These are phyloP conservation scores for Aspergillus fumigatiaffinis DNA, from an alignment of 2,329 filamentous ascomycete species.

Conservation along the genomic window DNA sequence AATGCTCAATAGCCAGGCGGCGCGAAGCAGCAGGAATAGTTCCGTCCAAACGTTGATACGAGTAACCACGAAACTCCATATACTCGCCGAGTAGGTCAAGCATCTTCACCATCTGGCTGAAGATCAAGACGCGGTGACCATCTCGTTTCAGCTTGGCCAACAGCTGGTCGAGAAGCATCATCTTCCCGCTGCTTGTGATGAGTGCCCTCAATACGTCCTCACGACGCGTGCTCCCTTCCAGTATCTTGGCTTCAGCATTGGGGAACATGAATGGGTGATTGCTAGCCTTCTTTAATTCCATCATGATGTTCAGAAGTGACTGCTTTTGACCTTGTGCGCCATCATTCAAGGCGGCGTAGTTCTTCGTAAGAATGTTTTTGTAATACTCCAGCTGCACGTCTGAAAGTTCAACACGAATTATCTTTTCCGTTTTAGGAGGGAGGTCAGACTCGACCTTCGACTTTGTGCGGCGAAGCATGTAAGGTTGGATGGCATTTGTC, in stretches of 20 bases:
- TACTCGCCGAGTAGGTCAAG: constrained; percentile 95
- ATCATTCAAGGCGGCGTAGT: constrained; percentile 90
- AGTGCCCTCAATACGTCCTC: constrained; percentile 90
- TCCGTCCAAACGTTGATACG: constrained; percentile 91
- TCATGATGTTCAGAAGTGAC: constrained; percentile 95
- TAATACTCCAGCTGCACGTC: constrained; percentile 98
- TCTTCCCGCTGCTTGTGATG: constrained; percentile 96
- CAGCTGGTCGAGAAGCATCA: constrained; percentile 98
- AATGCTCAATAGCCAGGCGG: constrained; percentile 94
- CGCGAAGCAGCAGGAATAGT: constrained; percentile 86
- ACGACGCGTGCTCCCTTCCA: constrained; percentile 73
- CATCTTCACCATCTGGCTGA: constrained; percentile 99
- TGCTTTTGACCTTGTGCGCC: constrained; percentile 89
- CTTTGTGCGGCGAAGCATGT: constrained; percentile 92
- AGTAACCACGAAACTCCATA: constrained; percentile 84
- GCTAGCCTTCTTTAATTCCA: constrained; percentile 98
- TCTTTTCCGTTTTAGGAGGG: constrained; percentile 96
- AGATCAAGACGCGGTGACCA: constrained; percentile 92
- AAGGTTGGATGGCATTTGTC: constrained; percentile 83
- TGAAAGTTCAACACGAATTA: constrained; percentile 93
- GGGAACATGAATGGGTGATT: constrained; percentile 99
- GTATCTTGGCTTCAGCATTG: constrained; percentile 83
- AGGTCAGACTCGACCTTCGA: constrained; percentile 96
- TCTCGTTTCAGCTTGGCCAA: constrained; percentile 89
- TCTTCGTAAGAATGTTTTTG: constrained; percentile 96